These are phyloP conservation scores for Pseudozyma pruni DNA, from an alignment of 1,284 basidiomycete species.

Conservation along the genomic window DNA sequence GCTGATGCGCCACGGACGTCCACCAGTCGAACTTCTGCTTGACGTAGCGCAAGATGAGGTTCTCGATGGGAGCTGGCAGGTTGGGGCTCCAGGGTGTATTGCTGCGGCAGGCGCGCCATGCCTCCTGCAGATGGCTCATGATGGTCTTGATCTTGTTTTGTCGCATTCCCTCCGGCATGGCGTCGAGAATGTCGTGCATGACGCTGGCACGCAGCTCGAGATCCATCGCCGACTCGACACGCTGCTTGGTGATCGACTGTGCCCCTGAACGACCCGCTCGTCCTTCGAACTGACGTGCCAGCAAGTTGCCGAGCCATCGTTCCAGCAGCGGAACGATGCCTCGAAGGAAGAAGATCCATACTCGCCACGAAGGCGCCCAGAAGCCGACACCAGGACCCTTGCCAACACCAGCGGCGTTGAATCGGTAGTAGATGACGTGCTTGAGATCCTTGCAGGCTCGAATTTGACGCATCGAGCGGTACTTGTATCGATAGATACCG, in stretches of 20 bases:
- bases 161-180: constrained; percentile 99
- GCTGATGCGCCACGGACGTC: constrained; percentile 91
- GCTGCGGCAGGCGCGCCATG: constrained; percentile 96
- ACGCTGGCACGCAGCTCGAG: constrained; percentile 96
- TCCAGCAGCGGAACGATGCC: constrained; percentile 97
- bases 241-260: constrained; percentile 94
- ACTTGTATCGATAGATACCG: constrained; percentile 98
- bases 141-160: constrained; percentile 99
- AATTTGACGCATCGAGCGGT: constrained; percentile 99
- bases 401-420: constrained; percentile 99
- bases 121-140: constrained; percentile 94
- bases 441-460: constrained; percentile 99
- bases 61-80: constrained; percentile 98
- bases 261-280: constrained; percentile 83
- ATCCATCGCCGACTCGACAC: constrained; percentile 98
- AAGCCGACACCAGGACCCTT: constrained; percentile 99
- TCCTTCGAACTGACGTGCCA: constrained; percentile 96
- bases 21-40: constrained; percentile 99
- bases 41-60: constrained; percentile 98
- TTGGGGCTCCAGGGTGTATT: constrained; percentile 98
- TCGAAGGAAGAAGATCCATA: constrained; percentile 99
- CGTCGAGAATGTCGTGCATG: constrained; percentile 91
- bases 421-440: constrained; percentile 81
- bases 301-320: constrained; percentile 95
- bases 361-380: constrained; percentile 99